Conservation (phyloP, 2,329 filamentous ascomycete species). For the Sarocladium brachiariae region DNA sequence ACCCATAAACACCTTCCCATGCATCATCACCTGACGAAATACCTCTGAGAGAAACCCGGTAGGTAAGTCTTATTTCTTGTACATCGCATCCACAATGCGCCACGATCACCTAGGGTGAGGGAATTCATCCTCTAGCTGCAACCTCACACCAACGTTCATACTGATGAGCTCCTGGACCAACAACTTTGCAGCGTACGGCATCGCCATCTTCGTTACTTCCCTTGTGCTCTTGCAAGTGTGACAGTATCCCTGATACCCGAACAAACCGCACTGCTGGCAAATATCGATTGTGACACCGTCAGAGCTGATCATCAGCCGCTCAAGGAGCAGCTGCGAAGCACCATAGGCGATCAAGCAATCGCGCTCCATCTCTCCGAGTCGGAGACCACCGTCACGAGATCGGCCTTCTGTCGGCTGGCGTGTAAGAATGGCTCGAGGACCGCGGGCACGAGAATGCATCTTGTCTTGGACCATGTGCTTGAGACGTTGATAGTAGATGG, state of each 20-base stretch:
- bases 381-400: conserved; percentile 83
- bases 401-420: conserved; percentile 94
- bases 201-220: conserved; percentile 84
- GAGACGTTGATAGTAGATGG: conserved; percentile 98
- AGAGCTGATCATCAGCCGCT: conserved; percentile 89
- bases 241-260: conserved; percentile 93
- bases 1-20: conserved; percentile 4
- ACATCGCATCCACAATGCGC: neutral
- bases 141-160: conserved; percentile 94
- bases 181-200: conserved; percentile 96
- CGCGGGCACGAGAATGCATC: conserved; percentile 92
- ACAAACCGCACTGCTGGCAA: conserved; percentile 88
- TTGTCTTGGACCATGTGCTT: conserved; percentile 99
- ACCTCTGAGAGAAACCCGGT: too few species aligned
- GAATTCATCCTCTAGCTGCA: conserved; percentile 93
- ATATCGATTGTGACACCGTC: conserved; percentile 90
- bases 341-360: conserved; percentile 98
- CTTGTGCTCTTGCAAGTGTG: conserved; percentile 83
- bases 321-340: conserved; percentile 82
- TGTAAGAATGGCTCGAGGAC: conserved; percentile 85
- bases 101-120: conserved; percentile 45
- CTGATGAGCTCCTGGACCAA: conserved; percentile 92
- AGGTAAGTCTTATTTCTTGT: too few species aligned
- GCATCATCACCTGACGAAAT: neutral
- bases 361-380: conserved; percentile 97